A percentile compares a stretch with the other conserved stretches of the same genome.
These are phyloP conservation scores for Fraxinus baroniana DNA, from an alignment of 305 asterid species.

Conservation along the genomic window DNA sequence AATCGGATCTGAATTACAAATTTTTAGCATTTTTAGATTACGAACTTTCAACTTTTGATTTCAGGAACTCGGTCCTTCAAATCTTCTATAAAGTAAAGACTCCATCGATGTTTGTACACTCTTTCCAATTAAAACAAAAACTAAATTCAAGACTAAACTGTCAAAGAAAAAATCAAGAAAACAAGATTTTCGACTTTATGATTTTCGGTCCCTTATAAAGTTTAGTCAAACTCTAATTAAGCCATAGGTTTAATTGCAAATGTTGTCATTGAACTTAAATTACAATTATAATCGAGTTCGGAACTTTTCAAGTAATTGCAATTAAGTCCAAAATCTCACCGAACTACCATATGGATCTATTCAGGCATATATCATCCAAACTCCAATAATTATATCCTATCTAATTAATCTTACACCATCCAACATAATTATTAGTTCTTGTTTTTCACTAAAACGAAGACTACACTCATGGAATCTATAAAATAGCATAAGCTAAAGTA, in stretches of 20 bases:
- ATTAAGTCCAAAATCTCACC: not conserved
- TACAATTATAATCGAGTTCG: not conserved
- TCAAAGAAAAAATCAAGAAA: too few relatives aligned
- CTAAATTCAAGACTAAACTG: too few relatives aligned
- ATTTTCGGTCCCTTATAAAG: not conserved
- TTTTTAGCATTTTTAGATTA: not conserved
- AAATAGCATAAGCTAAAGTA: too few relatives aligned
- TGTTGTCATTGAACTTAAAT: not conserved
- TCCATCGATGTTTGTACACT: not conserved
- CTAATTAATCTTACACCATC: too few relatives aligned
- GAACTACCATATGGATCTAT: not conserved
- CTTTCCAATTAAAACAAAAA: not conserved
- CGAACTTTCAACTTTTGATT: not conserved
- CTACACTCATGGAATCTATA: too few relatives aligned
- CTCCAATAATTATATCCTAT: not conserved
- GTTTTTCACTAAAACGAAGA: too few relatives aligned
- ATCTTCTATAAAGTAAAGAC: not conserved
- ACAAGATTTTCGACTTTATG: not conserved
- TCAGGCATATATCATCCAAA: not conserved
- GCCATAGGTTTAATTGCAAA: not conserved
- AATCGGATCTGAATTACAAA: not conserved
- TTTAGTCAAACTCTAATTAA: not conserved
- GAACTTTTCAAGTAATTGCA: not conserved
- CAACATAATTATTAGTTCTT: too few relatives aligned
- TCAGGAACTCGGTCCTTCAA: not conserved